Conservation (phyloP, 75 land plant genomes). For the Pseudotsuga menziesii region DNA sequence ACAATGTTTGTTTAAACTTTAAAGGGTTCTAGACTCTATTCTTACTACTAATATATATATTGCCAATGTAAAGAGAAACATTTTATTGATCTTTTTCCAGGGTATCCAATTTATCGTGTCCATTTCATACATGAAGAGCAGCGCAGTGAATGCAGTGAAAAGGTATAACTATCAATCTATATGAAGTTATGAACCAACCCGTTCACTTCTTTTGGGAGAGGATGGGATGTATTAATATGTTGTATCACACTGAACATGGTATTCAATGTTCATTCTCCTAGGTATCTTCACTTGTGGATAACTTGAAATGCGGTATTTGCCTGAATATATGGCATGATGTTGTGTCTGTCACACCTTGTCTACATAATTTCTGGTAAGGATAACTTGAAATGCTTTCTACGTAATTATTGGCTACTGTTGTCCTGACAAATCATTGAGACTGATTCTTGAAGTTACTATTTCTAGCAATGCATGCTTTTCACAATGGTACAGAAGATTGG, state of each 20-base stretch:
- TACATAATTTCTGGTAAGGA: constrained; percentile 68
- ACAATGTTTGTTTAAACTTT: no score
- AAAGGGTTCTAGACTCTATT: no score
- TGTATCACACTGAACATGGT: not conserved
- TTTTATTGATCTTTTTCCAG: not conserved
- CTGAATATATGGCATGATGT: constrained; percentile 78
- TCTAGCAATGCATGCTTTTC: constrained; percentile 76
- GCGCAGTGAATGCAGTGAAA: not conserved
- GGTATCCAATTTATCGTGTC: not conserved
- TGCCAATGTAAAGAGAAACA: not conserved
- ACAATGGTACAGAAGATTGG: constrained; percentile 51
- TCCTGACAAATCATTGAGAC: constrained; percentile 2
- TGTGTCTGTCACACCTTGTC: constrained; percentile 67
- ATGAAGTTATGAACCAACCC: not conserved
- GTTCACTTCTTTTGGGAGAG: not conserved
- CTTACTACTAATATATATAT: no score
- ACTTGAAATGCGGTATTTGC: constrained; percentile 71
- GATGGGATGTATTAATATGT: not conserved
- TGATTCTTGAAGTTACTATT: not conserved
- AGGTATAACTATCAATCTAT: not conserved
- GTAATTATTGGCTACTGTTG: constrained; percentile 2
- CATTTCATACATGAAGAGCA: not conserved
- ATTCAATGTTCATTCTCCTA: constrained; percentile 13
- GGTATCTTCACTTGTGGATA: constrained; percentile 45
- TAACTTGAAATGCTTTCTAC: not conserved